Evolutionary conservation across 345 rosid species (phyloP).

Genomic region (Atalantia buxifolia): DNA sequence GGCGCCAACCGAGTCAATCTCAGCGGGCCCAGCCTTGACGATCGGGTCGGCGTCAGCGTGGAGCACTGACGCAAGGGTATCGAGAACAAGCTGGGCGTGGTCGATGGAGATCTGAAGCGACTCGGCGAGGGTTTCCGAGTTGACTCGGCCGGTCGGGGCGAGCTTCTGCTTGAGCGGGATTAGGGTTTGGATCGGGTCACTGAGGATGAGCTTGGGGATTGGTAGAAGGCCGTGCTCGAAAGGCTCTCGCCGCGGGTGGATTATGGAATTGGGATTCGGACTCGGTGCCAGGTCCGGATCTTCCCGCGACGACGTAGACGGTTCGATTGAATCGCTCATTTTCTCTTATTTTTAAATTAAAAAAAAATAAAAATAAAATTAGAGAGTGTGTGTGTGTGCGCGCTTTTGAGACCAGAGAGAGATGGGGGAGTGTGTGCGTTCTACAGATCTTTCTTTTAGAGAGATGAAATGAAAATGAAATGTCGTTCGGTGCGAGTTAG

Average conservation of each 20-base stretch:
- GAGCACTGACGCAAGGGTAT: conserved; percentile 85
- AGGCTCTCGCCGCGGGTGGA: conserved; percentile 88
- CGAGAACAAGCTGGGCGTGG: conserved; percentile 82
- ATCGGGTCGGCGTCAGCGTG: conserved; percentile 76
- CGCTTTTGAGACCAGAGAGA: conserved; percentile 5
- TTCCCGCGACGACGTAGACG: conserved; percentile 41
- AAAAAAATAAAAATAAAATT: background rate
- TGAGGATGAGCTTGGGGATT: conserved; percentile 81
- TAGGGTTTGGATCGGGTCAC: conserved; percentile 80
- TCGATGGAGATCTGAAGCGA: conserved; percentile 87
- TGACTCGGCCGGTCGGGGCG: conserved; percentile 48
- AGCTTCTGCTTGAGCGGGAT: conserved; percentile 66
- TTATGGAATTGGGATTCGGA: conserved; percentile 42
- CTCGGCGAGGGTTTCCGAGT: conserved; percentile 62
- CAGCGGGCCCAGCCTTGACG: conserved; percentile 45
- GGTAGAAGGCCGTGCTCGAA: conserved; percentile 98
- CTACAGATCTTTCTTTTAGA: conserved; percentile 30
- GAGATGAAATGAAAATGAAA: conserved; percentile 9
- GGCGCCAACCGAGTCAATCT: conserved; percentile 66
- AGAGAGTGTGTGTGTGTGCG: background rate
- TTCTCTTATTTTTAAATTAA: background rate
- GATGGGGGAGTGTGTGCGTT: conserved; percentile 12
- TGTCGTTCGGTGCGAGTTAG: background rate
- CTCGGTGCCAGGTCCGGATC: conserved; percentile 35
- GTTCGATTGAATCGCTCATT: conserved; percentile 60